Evolutionary conservation across 345 rosid species (phyloP), one percentile per base, ranked within the genome.

Genomic region (Eucalyptus rudis): DNA sequence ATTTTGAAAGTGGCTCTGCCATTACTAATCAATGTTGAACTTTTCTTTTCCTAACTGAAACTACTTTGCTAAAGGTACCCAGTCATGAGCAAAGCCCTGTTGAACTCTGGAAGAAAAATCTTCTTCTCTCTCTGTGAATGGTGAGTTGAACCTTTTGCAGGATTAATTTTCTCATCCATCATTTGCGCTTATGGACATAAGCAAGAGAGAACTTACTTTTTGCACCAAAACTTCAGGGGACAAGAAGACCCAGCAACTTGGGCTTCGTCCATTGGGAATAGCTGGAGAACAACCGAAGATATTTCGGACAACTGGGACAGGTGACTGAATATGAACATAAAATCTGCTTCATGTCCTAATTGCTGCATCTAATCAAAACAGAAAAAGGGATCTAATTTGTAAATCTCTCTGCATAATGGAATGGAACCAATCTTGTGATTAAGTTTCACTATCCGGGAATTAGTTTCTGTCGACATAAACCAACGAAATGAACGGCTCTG

Each of bases 241-340:
- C 36, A 58, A 87, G 95, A 94, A 86, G 94, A 95, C 51, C 97
- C 97, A 2, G 96, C 97, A 56, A 94, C 94, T 29, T 95, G 96
- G 97, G 97, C 95, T 25, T 54, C 92, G 36, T 76, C 79, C 20
- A 66, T 95, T 10, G 96, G 95, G 64, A 95, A 95, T 90, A 95
- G 96, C 86, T 95, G 97, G 97, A 93, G 97, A 88, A 95, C 97
- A 44, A 95, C 96, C 0, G 92, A 90, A 10, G 97, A 95, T 33
- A 95, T 95, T 86, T 2, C 44, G 1, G 95, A 95, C 87, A 44
- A 90, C 17, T 95, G 96, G 97, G 49, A 88, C 10, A 93, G 94
- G 97, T 93, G 88, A 86, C 54, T 33, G 47, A 86, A 16, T 25
- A 44, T 24, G 10, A 79, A 6, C 59, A 50, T 33, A 52, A 25